Conservation (phyloP, 768 basidiomycete species). For the Plicaturopsis crispa region DNA sequence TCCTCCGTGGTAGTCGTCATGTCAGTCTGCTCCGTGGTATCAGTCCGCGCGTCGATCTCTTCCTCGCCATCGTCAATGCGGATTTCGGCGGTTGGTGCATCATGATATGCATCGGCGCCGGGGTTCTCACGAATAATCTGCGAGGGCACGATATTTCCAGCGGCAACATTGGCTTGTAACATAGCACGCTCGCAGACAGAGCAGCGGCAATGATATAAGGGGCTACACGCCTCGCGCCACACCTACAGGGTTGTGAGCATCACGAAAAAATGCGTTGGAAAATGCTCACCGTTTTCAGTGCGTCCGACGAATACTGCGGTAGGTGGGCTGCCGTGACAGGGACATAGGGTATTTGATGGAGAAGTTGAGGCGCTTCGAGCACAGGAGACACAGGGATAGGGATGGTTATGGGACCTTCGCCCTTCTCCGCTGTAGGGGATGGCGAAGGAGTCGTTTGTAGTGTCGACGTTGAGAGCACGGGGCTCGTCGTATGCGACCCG, state of each 20-base stretch:
- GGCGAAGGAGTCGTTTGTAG: slow-evolving; percentile 76
- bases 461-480: slow-evolving; percentile 67
- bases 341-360: slow-evolving; percentile 64
- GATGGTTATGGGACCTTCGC: slow-evolving; percentile 20
- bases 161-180: slow-evolving; percentile 37
- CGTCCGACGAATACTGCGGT: slow-evolving; percentile 51
- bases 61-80: slow-evolving; percentile 16
- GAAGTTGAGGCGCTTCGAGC: slow-evolving; percentile 48
- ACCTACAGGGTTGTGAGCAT: slow-evolving; percentile 30
- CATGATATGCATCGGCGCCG: not conserved
- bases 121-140: slow-evolving; percentile 15
- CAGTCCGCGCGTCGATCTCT: slow-evolving; percentile 14
- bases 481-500: slow-evolving; percentile 58
- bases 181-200: slow-evolving; percentile 67
- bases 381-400: slow-evolving; percentile 46
- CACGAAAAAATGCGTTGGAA: not conserved
- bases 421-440: slow-evolving; percentile 34
- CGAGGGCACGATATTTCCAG: slow-evolving; percentile 24
- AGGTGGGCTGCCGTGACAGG: slow-evolving; percentile 48
- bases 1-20: slow-evolving; percentile 11
- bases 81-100: slow-evolving; percentile 9
- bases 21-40: no score
- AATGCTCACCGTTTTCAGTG: slow-evolving; percentile 44
- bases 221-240: slow-evolving; percentile 70
- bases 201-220: slow-evolving; percentile 66